These are phyloP conservation scores for Spiraea crenata DNA, from an alignment of 331 rosid genomes.

Conservation along the genomic window DNA sequence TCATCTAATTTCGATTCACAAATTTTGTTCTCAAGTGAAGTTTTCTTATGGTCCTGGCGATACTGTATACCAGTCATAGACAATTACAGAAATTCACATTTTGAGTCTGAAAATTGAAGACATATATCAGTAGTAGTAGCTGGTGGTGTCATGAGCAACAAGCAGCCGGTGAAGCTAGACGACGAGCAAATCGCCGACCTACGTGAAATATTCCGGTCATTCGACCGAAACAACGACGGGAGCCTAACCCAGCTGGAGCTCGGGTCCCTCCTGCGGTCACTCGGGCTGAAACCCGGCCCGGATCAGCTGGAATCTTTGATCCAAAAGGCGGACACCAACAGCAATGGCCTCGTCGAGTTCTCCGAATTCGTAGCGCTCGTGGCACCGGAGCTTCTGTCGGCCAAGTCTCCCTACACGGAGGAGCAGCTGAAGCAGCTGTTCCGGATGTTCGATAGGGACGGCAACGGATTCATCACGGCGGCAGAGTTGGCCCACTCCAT, in stretches of 20 bases:
- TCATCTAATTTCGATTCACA: background rate
- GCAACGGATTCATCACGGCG: conserved; percentile 80
- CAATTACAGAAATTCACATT: background rate
- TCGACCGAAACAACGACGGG: conserved; percentile 84
- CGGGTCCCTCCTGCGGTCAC: conserved; percentile 74
- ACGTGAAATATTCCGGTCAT: conserved; percentile 71
- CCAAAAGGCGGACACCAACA: conserved; percentile 71
- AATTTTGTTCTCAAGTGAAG: too few relatives aligned
- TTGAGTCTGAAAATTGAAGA: background rate
- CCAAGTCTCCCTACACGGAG: conserved; percentile 77
- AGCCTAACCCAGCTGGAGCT: conserved; percentile 82
- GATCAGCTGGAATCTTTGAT: conserved; percentile 71
- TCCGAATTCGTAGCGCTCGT: conserved; percentile 72
- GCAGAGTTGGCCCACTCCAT: conserved; percentile 93
- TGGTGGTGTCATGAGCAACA: conserved; percentile 46
- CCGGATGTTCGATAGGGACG: conserved; percentile 73
- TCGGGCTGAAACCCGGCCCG: conserved; percentile 73
- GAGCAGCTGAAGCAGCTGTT: conserved; percentile 64
- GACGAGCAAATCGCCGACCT: conserved; percentile 76
- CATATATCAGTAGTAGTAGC: background rate
- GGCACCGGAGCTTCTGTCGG: conserved; percentile 68
- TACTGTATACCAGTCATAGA: background rate
- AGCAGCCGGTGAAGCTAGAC: conserved; percentile 58
- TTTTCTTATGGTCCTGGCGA: too few relatives aligned
- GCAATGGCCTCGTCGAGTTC: conserved; percentile 72